These are phyloP conservation scores for Stereum hirsutum DNA, from an alignment of 1,284 basidiomycete species.

Conservation along the genomic window DNA sequence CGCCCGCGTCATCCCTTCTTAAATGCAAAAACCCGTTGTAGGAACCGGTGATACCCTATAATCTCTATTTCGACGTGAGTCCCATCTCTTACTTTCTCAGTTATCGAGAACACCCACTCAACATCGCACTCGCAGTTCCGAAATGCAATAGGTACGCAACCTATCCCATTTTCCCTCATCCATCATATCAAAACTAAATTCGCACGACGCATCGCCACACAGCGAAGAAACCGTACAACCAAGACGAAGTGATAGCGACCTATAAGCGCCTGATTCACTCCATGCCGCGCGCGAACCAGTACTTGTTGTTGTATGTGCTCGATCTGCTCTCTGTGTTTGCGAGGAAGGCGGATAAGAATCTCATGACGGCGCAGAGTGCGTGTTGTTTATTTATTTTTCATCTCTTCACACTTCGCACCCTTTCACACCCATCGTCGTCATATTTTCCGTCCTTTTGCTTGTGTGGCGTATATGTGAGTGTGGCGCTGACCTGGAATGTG, in stretches of 20 bases:
- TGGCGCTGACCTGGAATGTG: not conserved
- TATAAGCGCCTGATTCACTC: constrained; percentile 83
- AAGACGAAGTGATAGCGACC: constrained; percentile 60
- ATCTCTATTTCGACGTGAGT: constrained; percentile 81
- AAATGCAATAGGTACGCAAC: constrained; percentile 59
- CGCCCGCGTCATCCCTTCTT: not conserved
- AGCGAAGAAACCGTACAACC: constrained; percentile 59
- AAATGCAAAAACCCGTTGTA: constrained; percentile 20
- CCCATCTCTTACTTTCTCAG: constrained; percentile 4
- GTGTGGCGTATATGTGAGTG: not conserved
- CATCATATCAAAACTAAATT: constrained; percentile 2
- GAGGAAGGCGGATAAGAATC: constrained; percentile 82
- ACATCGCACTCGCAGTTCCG: constrained; percentile 55
- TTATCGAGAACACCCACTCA: constrained; percentile 6
- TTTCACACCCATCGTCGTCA: not conserved
- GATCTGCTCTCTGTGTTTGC: constrained; percentile 95
- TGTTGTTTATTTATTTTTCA: constrained; percentile 10
- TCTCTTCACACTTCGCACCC: not conserved
- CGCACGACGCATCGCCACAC: constrained; percentile 4
- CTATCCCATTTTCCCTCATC: constrained; percentile 3
- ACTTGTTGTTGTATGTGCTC: constrained; percentile 91
- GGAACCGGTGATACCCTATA: constrained; percentile 87
- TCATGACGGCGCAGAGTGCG: constrained; percentile 93
- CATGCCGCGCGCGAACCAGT: constrained; percentile 86
- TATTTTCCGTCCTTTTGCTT: not conserved